Conservation (phyloP, 1,139 yeast species). For the Sugiyamaella pinicola region DNA sequence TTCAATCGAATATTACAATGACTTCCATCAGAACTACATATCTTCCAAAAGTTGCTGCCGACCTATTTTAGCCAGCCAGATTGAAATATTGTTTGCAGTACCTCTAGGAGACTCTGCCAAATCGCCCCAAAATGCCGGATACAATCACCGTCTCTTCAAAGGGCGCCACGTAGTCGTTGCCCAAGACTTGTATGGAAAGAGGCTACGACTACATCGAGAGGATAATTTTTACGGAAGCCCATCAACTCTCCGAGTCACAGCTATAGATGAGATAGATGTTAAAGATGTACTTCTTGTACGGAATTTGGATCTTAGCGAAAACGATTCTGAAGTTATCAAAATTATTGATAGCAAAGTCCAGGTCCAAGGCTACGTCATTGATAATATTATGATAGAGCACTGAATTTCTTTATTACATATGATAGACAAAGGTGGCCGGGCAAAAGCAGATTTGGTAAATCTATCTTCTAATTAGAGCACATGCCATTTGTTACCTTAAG, state of each 20-base stretch:
- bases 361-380: conserved; percentile 7
- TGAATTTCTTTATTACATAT: no score
- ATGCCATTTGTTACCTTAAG: no score
- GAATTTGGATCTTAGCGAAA: conserved; percentile 6
- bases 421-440: no score
- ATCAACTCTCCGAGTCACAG: conserved; percentile 1
- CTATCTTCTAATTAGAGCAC: no score
- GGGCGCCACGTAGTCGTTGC: conserved; percentile 4
- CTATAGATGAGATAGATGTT: conserved; percentile 17
- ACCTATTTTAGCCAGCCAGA: conserved; percentile 8
- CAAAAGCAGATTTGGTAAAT: no score
- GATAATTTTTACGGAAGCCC: conserved; percentile 14
- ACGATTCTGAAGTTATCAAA: conserved; percentile 9
- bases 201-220: conserved; percentile 14
- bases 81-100: conserved; percentile 17
- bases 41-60: conserved; percentile 2
- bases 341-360: conserved; percentile 4
- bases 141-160: not conserved
- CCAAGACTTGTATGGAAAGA: conserved; percentile 14
- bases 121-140: not conserved
- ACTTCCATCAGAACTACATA: conserved; percentile 27
- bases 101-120: conserved; percentile 3
- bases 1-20: conserved; percentile 25
- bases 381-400: conserved; percentile 11
- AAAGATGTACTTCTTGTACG: conserved; percentile 10